Evolutionary conservation across 306 rosid genomes (phyloP).

Genomic region (Malus orientalis): DNA sequence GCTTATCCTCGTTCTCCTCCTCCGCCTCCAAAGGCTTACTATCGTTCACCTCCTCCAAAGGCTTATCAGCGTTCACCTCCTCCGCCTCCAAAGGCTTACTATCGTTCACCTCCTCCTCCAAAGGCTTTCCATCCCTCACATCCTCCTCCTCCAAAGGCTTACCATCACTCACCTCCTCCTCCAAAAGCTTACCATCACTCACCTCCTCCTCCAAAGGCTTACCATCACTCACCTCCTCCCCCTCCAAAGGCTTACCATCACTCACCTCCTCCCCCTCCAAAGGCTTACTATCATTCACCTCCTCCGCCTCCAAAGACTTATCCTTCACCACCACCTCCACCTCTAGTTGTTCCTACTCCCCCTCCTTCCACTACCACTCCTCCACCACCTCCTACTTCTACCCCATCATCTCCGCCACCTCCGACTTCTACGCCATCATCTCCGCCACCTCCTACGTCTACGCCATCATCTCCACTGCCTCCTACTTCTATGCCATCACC

Average conservation of each 20-base stretch:
- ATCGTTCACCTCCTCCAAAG: neutral
- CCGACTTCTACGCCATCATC: neutral
- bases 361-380: conserved; percentile 8
- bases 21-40: neutral
- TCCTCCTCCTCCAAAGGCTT: neutral
- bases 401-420: neutral
- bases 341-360: neutral
- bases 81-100: too few species aligned
- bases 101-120: too few species aligned
- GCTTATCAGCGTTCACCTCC: too few species aligned
- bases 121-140: too few species aligned
- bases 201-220: neutral
- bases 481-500: neutral
- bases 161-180: too few species aligned
- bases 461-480: conserved; percentile 3
- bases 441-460: neutral
- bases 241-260: neutral
- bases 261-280: neutral
- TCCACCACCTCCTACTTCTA: neutral
- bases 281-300: too few species aligned
- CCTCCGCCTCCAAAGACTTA: neutral
- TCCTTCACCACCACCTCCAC: conserved; percentile 16
- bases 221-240: neutral
- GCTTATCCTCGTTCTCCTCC: neutral
- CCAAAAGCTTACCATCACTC: too few species aligned